phyloP scores from a whole-genome alignment of 495 filamentous ascomycete species.

The Lineolata rhizophorae region DNA sequence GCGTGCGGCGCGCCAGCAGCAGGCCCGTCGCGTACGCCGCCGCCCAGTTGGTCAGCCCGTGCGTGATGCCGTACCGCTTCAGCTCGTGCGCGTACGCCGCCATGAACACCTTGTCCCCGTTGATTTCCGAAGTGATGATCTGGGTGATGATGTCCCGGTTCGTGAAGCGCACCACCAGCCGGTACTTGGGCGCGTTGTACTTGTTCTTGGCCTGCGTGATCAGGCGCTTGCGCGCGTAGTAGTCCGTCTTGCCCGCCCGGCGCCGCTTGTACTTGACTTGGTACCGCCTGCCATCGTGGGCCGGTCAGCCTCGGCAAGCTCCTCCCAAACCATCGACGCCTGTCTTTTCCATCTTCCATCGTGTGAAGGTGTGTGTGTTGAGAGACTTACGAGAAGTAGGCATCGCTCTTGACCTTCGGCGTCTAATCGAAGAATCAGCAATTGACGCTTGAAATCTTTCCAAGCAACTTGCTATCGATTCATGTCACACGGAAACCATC shows the following conservation, averaged over 20 bases:
- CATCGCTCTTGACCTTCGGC: too few species aligned
- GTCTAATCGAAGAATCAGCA: too few species aligned
- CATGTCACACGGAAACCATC: too few species aligned
- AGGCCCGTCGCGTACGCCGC: slow-evolving; percentile 94
- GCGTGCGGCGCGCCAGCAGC: slow-evolving; percentile 83
- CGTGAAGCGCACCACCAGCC: slow-evolving; percentile 99
- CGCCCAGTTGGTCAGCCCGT: slow-evolving; percentile 99
- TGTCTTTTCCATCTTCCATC: too few species aligned
- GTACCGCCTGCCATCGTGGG: slow-evolving; percentile 50
- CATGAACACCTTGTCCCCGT: slow-evolving; percentile 87
- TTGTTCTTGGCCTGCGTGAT: slow-evolving; percentile 99
- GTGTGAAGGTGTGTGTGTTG: too few species aligned
- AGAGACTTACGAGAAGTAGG: too few species aligned
- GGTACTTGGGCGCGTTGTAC: slow-evolving; percentile 99
- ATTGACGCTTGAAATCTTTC: too few species aligned
- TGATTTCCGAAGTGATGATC: slow-evolving; percentile 91
- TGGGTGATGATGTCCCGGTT: slow-evolving; percentile 98
- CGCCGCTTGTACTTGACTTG: slow-evolving; percentile 99
- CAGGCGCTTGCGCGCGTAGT: slow-evolving; percentile 98
- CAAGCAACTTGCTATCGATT: too few species aligned
- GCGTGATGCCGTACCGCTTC: slow-evolving; percentile 83
- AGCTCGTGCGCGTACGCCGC: slow-evolving; percentile 96
- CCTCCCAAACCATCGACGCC: too few species aligned
- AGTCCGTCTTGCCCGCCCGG: slow-evolving; percentile 95
- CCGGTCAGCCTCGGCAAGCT: too few species aligned